phyloP scores from a whole-genome alignment of 176 grass and related monocot genomes.

The Hyparrhenia diplandra region DNA sequence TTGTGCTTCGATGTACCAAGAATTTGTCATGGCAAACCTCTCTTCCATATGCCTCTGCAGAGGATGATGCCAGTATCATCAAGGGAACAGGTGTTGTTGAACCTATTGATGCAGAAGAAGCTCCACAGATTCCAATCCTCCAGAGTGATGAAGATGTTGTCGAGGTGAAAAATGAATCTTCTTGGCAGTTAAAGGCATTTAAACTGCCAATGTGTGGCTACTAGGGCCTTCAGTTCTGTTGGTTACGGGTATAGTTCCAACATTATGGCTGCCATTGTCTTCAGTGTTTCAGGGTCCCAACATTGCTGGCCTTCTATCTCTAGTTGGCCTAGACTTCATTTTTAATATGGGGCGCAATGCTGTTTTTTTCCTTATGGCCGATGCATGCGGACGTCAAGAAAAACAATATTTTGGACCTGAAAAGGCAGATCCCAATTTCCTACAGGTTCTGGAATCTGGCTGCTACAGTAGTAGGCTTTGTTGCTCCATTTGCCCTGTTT shows the following conservation, averaged over 20 bases:
- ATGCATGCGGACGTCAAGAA: conserved; percentile 58
- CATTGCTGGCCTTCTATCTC: conserved; percentile 71
- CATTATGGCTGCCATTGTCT: conserved; percentile 77
- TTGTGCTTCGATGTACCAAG: conserved; percentile 41
- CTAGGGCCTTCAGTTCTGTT: conserved; percentile 75
- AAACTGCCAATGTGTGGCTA: conserved; percentile 88
- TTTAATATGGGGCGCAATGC: conserved; percentile 95
- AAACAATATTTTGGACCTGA: conserved; percentile 35
- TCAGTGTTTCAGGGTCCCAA: conserved; percentile 73
- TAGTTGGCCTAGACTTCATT: conserved; percentile 80
- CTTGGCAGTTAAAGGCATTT: conserved; percentile 16
- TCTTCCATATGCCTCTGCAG: conserved; percentile 51
- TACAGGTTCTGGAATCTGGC: conserved; percentile 73
- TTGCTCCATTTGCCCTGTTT: conserved; percentile 57
- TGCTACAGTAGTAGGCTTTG: conserved; percentile 55
- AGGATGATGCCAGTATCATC: conserved; percentile 49
- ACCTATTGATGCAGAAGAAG: conserved; percentile 64
- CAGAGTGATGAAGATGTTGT: conserved; percentile 52
- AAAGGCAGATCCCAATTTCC: conserved; percentile 44
- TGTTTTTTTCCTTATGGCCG: conserved; percentile 96
- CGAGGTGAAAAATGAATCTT: conserved; percentile 40
- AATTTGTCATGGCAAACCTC: conserved; percentile 63
- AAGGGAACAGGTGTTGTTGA: conserved; percentile 54
- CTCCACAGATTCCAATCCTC: conserved; percentile 51
- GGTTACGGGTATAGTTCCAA: conserved; percentile 76